A percentile compares a stretch with the other conserved stretches of the same genome.
Evolutionary conservation across 495 filamentous ascomycete species (phyloP).

Genomic region (Penicillium coffeae): DNA sequence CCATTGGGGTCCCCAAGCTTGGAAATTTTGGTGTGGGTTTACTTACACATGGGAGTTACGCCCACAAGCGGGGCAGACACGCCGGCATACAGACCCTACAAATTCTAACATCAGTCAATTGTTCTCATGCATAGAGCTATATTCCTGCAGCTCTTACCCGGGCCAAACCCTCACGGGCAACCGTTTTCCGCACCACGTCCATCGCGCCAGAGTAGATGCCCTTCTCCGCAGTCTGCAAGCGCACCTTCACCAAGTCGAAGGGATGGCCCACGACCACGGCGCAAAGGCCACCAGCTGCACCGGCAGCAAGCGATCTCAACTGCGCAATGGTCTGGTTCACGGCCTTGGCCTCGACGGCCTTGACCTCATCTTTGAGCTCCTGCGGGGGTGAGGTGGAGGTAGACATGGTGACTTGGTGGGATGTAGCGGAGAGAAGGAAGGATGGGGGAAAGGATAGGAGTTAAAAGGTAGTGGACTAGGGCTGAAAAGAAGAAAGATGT

Average conservation of each 20-base stretch:
- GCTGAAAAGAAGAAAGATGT: too few species aligned
- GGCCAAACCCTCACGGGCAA: slow-evolving; percentile 80
- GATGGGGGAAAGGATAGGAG: not conserved
- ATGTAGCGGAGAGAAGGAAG: not conserved
- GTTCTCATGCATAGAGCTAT: not conserved
- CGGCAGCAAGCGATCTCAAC: slow-evolving; percentile 79
- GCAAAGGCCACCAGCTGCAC: slow-evolving; percentile 90
- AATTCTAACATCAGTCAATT: not conserved
- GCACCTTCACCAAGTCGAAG: slow-evolving; percentile 96
- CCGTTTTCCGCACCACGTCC: slow-evolving; percentile 82
- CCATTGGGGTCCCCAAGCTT: not conserved
- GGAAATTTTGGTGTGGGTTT: not conserved
- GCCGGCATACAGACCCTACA: slow-evolving; percentile 87
- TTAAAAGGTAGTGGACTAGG: slow-evolving; percentile 6
- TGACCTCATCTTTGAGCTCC: slow-evolving; percentile 32
- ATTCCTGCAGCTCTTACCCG: slow-evolving; percentile 37
- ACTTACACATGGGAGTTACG: slow-evolving; percentile 98
- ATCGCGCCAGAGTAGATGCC: slow-evolving; percentile 87
- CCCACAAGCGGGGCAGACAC: slow-evolving; percentile 91
- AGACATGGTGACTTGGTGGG: slow-evolving; percentile 16
- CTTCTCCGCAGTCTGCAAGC: slow-evolving; percentile 90
- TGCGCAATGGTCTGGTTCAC: slow-evolving; percentile 44
- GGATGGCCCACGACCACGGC: slow-evolving; percentile 93
- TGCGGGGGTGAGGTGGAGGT: slow-evolving; percentile 30
- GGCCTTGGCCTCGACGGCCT: slow-evolving; percentile 31